These are phyloP conservation scores for Penicillium palitans DNA, from an alignment of 2,329 filamentous ascomycete genomes.

Conservation along the genomic window DNA sequence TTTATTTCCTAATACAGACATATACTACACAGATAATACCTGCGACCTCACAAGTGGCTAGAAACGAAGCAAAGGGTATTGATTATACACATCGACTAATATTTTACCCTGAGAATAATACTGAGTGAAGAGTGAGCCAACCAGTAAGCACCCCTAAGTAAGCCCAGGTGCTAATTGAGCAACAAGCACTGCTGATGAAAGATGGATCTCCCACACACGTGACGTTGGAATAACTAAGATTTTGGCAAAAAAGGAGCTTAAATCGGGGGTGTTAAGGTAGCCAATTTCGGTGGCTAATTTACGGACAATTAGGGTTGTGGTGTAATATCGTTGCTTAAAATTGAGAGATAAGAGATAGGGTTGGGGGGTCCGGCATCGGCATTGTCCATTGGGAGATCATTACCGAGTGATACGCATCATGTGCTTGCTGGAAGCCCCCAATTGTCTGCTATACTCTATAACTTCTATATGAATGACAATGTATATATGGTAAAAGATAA, in stretches of 20 bases:
- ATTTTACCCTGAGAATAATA: neutral
- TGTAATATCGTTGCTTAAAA: neutral
- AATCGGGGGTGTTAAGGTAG: neutral
- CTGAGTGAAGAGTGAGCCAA: slow-evolving; percentile 10
- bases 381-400: neutral
- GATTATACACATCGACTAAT: neutral
- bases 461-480: neutral
- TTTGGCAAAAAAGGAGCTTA: neutral
- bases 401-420: neutral
- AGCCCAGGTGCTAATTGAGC: neutral
- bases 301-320: neutral
- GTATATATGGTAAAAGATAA: neutral
- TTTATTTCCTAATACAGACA: neutral
- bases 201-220: neutral
- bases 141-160: neutral
- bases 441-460: neutral
- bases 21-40: neutral
- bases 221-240: neutral
- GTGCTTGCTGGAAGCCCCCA: neutral
- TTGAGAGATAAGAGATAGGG: slow-evolving; percentile 5
- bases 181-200: neutral
- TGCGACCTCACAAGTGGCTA: neutral
- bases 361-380: slow-evolving; percentile 12
- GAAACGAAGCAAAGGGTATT: neutral
- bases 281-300: neutral